Evolutionary conservation across 2,329 filamentous ascomycete genomes (phyloP).

Genomic region (Metarhizium humberi): DNA sequence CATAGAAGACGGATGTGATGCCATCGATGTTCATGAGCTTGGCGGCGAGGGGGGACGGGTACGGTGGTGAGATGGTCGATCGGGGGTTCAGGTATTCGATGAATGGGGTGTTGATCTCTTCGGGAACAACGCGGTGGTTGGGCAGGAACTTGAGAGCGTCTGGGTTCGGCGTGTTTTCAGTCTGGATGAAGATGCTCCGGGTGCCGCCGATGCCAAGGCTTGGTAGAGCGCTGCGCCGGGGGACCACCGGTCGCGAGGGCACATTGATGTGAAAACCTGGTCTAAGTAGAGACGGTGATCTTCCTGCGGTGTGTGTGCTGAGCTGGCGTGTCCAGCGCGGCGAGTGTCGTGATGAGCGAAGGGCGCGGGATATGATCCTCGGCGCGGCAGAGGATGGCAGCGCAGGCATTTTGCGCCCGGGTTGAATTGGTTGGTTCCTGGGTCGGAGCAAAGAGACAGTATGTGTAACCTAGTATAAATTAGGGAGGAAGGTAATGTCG

Average conservation of each 20-base stretch:
- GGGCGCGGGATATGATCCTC: conserved; percentile 13
- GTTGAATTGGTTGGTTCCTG: background rate
- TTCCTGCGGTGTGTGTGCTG: conserved; percentile 14
- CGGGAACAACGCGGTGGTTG: conserved; percentile 76
- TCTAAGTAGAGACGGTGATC: background rate
- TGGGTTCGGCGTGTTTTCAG: conserved; percentile 86
- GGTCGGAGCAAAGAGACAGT: background rate
- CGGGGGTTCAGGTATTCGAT: conserved; percentile 88
- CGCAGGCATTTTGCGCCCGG: conserved; percentile 13
- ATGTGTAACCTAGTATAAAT: no score
- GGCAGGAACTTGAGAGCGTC: conserved; percentile 95
- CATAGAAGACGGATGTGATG: conserved; percentile 91
- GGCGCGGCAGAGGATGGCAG: conserved; percentile 12
- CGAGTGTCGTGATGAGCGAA: conserved; percentile 15
- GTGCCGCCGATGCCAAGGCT: conserved; percentile 18
- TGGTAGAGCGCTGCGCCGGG: conserved; percentile 7
- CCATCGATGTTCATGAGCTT: conserved; percentile 90
- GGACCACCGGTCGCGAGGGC: conserved; percentile 7
- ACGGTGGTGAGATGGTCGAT: conserved; percentile 76
- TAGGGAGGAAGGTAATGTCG: no score
- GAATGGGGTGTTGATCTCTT: conserved; percentile 62
- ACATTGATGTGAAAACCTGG: background rate
- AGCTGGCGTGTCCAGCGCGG: conserved; percentile 19
- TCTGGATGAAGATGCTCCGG: conserved; percentile 95
- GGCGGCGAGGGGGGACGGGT: conserved; percentile 84